These are phyloP conservation scores for Inonotus hispidus DNA, from an alignment of 1,284 basidiomycete species.

Conservation along the genomic window DNA sequence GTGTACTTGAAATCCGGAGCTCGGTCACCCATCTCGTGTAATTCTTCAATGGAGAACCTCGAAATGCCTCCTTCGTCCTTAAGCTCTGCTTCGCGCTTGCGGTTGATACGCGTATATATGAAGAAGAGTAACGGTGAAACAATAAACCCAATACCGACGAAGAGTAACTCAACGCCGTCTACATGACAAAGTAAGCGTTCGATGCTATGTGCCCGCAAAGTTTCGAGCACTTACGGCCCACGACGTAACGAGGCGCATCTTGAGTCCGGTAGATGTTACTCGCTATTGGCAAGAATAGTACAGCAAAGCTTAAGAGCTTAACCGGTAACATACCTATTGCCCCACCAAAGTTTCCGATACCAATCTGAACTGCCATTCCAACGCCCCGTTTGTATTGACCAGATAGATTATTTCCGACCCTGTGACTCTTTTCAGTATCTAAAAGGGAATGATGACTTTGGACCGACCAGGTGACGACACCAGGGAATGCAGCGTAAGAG, in stretches of 20 bases:
- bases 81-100: constrained; percentile 26
- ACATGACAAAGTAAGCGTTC: not conserved
- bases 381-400: constrained; percentile 65
- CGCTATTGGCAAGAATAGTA: not conserved
- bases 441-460: not conserved
- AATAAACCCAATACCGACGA: constrained; percentile 59
- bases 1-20: constrained; percentile 19
- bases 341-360: constrained; percentile 52
- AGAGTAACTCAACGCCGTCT: constrained; percentile 67
- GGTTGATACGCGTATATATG: constrained; percentile 52
- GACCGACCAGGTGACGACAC: constrained; percentile 58
- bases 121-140: constrained; percentile 43
- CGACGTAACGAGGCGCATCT: constrained; percentile 53
- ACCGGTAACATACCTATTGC: constrained; percentile 40
- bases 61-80: constrained; percentile 32
- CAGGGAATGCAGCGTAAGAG: constrained; percentile 56
- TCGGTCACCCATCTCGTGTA: constrained; percentile 28
- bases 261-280: constrained; percentile 51
- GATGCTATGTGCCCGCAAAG: not conserved
- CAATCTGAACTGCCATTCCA: constrained; percentile 59
- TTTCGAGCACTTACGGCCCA: constrained; percentile 45
- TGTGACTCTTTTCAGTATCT: constrained; percentile 15
- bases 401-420: constrained; percentile 55
- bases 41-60: constrained; percentile 23
- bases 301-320: not conserved